Base-by-base conservation (phyloP, 2,329 filamentous ascomycete genomes). In the Talaromyces sp. region DNA sequence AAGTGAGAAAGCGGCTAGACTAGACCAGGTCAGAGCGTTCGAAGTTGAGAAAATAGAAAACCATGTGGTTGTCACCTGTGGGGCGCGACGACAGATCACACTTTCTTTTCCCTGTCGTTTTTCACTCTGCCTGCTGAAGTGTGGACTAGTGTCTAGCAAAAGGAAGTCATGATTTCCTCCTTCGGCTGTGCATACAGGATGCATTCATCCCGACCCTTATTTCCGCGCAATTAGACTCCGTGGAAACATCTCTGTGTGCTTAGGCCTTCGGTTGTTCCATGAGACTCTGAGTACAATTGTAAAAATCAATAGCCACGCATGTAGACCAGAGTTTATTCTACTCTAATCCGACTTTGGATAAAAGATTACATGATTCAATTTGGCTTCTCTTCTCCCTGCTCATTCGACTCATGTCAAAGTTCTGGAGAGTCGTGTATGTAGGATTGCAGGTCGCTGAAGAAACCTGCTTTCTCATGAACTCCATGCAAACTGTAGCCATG, bases 51-150 rank as follows among this genome's bases (percentile, higher is more conserved):
- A 52, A 62, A 62, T 24, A 37, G 58, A 56, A 56, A 63, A 63
- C 61, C 61, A 63, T 63, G 61, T 63, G 61, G 61, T 57, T 63
- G 61, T 57, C 37, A 58, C 37, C 4, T 41, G 56, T 39, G 35
- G 56, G 56, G 35, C 33, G 6, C 2, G 33, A 31, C 7, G 13
- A 45, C 56, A 39, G 56, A 59, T 59, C 56, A 52, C 48, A 5
- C 10, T 50, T 24, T 22, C 33, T 35, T 24, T 37, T 57, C 35
- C 54, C 16, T 57, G 31, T 39, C 50, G 14, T 37, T 19, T 54
- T 37, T 35, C 24, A 11, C 16, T 35, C 47, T 1, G n/a, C 16
- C 13, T 16, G 9, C 22, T 31, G 27, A 6, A 31, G 45, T 37
- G 3, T 3, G 13, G 19, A 48, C 10, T 24, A 48, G 45, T 4